A percentile compares a stretch with the other conserved stretches of the same genome.
These are phyloP conservation scores for Picea mariana DNA, from an alignment of 83 land plant species.

Conservation along the genomic window DNA sequence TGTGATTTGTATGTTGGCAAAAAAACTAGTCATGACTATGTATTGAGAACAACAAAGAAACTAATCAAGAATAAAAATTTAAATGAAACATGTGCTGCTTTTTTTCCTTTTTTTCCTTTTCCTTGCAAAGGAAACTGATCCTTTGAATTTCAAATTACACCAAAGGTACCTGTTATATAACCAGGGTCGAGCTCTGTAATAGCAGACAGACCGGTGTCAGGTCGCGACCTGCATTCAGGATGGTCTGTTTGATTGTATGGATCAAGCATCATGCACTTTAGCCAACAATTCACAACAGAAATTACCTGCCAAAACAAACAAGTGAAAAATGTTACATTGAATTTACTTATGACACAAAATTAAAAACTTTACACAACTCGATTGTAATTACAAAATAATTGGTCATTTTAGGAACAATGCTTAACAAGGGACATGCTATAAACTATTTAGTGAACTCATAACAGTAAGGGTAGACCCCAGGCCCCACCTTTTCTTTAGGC, in stretches of 20 bases:
- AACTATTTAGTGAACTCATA: neutral
- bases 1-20: neutral
- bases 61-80: neutral
- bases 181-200: constrained; percentile 99
- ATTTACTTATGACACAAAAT: constrained; percentile 2
- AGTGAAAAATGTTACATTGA: neutral
- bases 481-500: neutral
- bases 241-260: constrained; percentile 96
- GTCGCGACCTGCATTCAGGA: constrained; percentile 97
- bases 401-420: neutral
- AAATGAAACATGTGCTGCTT: neutral
- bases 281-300: constrained; percentile 96
- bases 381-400: neutral
- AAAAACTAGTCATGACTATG: neutral
- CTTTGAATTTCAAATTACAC: neutral
- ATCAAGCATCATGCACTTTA: constrained; percentile 93
- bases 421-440: neutral
- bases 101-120: too few relatives aligned
- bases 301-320: constrained; percentile 62
- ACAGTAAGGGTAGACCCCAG: neutral
- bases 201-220: constrained; percentile 95
- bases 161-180: constrained; percentile 81
- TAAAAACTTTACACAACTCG: neutral
- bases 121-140: neutral
- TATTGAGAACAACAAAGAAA: neutral